phyloP scores from a whole-genome alignment of 225 moss, liverwort and hornwort species.

The Sphagnum contortum region DNA sequence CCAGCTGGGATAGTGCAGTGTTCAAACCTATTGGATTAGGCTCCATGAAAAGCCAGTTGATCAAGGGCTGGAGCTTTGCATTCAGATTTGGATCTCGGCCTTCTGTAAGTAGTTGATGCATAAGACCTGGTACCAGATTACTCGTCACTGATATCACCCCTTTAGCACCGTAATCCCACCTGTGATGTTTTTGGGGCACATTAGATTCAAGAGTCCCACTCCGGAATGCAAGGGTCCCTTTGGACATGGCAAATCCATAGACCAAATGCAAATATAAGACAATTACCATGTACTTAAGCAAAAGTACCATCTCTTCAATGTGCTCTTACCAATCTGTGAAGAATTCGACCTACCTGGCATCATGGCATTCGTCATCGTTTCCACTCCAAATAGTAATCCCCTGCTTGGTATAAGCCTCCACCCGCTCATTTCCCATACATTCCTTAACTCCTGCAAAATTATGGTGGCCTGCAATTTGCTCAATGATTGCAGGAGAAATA shows the following conservation, averaged over 20 bases:
- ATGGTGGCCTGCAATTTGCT: constrained; percentile 34
- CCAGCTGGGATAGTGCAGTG: constrained; percentile 79
- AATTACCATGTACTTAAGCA: too few relatives aligned
- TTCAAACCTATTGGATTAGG: constrained; percentile 87
- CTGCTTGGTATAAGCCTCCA: constrained; percentile 36
- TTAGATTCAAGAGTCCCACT: too few relatives aligned
- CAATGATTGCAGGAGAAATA: constrained; percentile 49
- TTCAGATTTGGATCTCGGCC: constrained; percentile 56
- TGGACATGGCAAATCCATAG: too few relatives aligned
- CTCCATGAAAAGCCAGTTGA: constrained; percentile 71
- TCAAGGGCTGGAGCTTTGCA: constrained; percentile 55
- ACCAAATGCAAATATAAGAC: too few relatives aligned
- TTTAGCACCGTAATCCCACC: constrained; percentile 64
- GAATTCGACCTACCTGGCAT: constrained; percentile 46
- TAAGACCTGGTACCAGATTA: constrained; percentile 73
- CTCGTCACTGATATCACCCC: constrained; percentile 90
- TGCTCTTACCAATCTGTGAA: too few relatives aligned
- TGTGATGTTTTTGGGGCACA: constrained; percentile 1
- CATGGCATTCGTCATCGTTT: constrained; percentile 86
- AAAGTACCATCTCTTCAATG: too few relatives aligned
- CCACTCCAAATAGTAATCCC: constrained; percentile 78
- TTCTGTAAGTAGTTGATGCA: constrained; percentile 47
- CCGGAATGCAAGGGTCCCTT: too few relatives aligned
- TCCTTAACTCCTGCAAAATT: constrained; percentile 90
- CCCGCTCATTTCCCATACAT: constrained; percentile 68